Percentiles rank a stretch among this genome's conserved stretches.
These are phyloP conservation scores for Phytomonas sp. DNA, from an alignment of 208 protist genomes.

Conservation along the genomic window DNA sequence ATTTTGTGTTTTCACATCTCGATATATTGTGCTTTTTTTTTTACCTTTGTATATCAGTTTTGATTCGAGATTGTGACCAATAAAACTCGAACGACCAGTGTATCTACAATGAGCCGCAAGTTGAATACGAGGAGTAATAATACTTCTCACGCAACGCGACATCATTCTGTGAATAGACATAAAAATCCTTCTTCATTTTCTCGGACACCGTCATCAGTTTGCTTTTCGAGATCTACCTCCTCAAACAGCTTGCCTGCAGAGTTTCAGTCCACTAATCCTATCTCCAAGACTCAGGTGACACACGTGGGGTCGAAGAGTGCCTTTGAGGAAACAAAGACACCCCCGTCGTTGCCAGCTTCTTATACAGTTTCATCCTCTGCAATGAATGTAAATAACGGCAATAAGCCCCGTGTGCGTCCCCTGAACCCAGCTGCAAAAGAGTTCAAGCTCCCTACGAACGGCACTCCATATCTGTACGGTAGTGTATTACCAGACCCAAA, in stretches of 20 bases:
- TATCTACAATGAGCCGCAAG: not conserved
- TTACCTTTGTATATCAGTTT: not conserved
- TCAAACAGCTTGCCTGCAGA: not conserved
- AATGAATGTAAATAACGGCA: not conserved
- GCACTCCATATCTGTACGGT: not conserved
- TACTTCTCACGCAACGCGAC: not conserved
- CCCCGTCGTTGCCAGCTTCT: not conserved
- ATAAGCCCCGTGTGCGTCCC: not conserved
- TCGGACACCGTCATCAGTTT: not conserved
- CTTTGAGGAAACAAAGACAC: not conserved
- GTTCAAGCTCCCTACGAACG: conserved; percentile 21
- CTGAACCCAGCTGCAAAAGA: conserved; percentile 40
- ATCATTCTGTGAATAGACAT: not conserved
- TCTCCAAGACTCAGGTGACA: not conserved
- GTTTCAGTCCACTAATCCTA: not conserved
- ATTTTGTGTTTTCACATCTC: conserved; percentile 7
- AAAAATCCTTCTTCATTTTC: not conserved
- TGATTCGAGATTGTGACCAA: too few relatives aligned
- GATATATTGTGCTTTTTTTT: not conserved
- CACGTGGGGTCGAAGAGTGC: not conserved
- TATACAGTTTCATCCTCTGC: not conserved
- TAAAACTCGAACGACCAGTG: not conserved
- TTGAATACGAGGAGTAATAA: not conserved
- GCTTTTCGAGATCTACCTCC: not conserved
- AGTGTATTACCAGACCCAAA: not conserved